Base-by-base conservation (phyloP, 1,139 yeast genomes). In the Blastobotrys indianensis region DNA sequence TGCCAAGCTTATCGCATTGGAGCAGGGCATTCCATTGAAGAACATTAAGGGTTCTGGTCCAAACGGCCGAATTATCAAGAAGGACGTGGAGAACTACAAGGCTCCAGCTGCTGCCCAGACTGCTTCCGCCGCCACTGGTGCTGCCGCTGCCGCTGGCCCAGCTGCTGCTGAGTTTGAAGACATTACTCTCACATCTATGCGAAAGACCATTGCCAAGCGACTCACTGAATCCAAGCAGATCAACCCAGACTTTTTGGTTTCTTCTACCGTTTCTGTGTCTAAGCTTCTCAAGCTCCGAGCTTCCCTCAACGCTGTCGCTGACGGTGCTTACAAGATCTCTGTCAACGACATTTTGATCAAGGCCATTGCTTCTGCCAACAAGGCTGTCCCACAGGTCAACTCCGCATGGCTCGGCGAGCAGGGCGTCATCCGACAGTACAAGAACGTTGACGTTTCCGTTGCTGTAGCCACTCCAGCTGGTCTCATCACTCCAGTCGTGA, bases 401-500 rank as follows among this genome's bases (percentile, higher is more conserved):
- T 79, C 97, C 35, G 85, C 92, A 65, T 92, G 97, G 94, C 76
- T 92, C 61, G 95, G 85, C 64, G 73, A 77, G 40, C 83, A 90
- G 72, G 88, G 90, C 55, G 82, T 92, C 59, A 85, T 94, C 61
- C 86, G 99, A 74, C 90, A 85, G 71, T 92, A 81, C 77, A 75
- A 77, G 63, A 83, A 81, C 61, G 97, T 90, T 51, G 99, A 92
- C 65, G 95, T 92, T 50, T 88, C 97, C 28, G 97, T 92, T 52
- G 99, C 99, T 39, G 99, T 92, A 54, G 95, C 98, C 52, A 92
- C 98, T 16, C 97, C 97, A 66, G 80, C 95, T 48, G 99, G 99
- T 48, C 77, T 92, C 60, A 83, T 94, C 67, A 92, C 99, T 43
- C 99, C 99, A 56, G 92, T 92, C 59, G 87, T 92, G 57, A 82